Evolutionary conservation across 164 flowering plant genomes (phyloP).

Genomic region (Vitis riparia): DNA sequence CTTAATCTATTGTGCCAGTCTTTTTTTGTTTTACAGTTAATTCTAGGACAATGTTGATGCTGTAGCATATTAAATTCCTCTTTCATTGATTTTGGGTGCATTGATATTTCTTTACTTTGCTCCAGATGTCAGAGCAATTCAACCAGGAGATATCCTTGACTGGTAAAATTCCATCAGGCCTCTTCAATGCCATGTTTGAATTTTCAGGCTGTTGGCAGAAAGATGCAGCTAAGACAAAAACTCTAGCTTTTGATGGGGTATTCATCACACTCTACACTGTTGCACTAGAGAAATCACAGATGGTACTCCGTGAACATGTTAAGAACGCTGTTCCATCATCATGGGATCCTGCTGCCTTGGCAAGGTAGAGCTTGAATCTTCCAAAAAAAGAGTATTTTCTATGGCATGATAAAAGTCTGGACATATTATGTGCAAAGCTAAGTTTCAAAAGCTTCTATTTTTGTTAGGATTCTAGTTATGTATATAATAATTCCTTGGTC

Average conservation of each 20-base stretch:
- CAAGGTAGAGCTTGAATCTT: constrained; percentile 48
- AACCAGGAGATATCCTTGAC: constrained; percentile 83
- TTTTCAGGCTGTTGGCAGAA: constrained; percentile 93
- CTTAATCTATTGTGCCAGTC: too few relatives aligned
- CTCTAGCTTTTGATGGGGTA: constrained; percentile 95
- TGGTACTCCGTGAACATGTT: constrained; percentile 77
- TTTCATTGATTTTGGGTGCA: neutral
- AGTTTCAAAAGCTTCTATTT: too few relatives aligned
- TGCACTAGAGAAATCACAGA: constrained; percentile 82
- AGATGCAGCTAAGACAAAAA: constrained; percentile 89
- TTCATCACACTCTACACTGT: constrained; percentile 78
- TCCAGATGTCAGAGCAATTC: constrained; percentile 93
- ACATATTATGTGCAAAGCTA: too few relatives aligned
- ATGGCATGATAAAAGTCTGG: too few relatives aligned
- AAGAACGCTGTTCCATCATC: constrained; percentile 88
- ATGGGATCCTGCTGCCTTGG: constrained; percentile 96
- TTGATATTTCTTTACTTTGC: constrained; percentile 8
- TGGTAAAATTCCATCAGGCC: constrained; percentile 93
- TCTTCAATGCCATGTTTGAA: constrained; percentile 86
- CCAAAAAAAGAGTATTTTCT: neutral
- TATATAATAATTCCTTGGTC: too few relatives aligned
- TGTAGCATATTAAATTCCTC: neutral
- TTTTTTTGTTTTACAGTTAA: too few relatives aligned
- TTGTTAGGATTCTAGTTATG: too few relatives aligned
- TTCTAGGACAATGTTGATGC: too few relatives aligned